Evolutionary conservation across 1,139 yeast species (phyloP), one percentile per base, ranked within the genome.

Genomic region (Diutina pseudorugosa): DNA sequence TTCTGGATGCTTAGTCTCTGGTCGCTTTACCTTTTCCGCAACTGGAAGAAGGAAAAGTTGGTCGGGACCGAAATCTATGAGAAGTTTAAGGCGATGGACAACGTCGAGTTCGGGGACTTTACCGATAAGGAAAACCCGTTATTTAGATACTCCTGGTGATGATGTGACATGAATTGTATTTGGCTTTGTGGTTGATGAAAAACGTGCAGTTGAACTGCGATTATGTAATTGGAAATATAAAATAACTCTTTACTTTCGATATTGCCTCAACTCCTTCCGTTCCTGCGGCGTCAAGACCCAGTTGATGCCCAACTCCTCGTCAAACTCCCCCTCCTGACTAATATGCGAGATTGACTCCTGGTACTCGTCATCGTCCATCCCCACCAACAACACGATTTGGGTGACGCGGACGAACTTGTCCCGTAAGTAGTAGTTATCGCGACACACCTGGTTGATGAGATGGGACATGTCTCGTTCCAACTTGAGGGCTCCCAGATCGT

Each of bases 271-370:
- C 70, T 74, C 73, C 51, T 73, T 75, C 57, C 95, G 75, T 60
- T 91, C 97, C 44, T 76, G 79, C 5, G 90, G 89, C 16, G 88
- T 82, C 58, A 90, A 69, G 0, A 85, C 83, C 96, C 96, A 90
- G 55, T 83, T 82, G 52, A 85, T 79, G 8, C 82, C 83, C 41
- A 61, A 53, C n/a, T 56, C 59, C 14, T 61, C 61, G 19, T 55
- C 57, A 57, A 72, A 70, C 49, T 71, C 76, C 3, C 49, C 49
- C 5, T 45, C 49, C 19, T 45, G 40, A 18, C 27, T 45, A 16
- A 45, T 45, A 27, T 45, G 49, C 5, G 41, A 27, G 16, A 45
- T 45, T 4, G 49, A 45, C 40, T 45, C 49, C 19, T 45, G 36
- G 54, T 73, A 74, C 59, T 86, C 95, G 53, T 84, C 93, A 56